Conservation (phyloP, 1,284 basidiomycete species). For the Austroboletus niveus region DNA sequence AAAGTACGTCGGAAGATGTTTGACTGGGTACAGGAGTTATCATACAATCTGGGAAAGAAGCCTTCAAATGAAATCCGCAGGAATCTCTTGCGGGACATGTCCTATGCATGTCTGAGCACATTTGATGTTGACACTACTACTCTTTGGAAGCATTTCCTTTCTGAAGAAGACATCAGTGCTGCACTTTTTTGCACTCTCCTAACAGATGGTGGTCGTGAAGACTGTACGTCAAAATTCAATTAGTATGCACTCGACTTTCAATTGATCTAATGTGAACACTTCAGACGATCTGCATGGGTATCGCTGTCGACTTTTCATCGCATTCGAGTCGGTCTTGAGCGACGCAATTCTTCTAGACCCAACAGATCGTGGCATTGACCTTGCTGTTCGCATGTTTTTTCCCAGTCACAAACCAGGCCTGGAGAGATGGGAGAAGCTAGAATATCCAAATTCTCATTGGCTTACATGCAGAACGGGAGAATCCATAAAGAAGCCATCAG, state of each 20-base stretch:
- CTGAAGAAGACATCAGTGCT: neutral
- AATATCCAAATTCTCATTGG: neutral
- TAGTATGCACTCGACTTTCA: neutral
- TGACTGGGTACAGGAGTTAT: neutral
- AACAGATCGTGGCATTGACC: slow-evolving; percentile 27
- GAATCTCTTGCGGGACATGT: neutral
- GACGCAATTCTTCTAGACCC: slow-evolving; percentile 2
- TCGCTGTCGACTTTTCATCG: neutral
- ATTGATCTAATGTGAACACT: neutral
- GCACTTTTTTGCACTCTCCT: slow-evolving; percentile 34
- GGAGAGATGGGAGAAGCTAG: neutral
- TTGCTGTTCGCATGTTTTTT: slow-evolving; percentile 36
- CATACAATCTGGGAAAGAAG: neutral
- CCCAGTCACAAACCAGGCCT: neutral
- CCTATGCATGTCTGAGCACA: neutral
- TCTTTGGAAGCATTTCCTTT: neutral
- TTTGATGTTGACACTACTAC: neutral
- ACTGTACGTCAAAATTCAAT: too few species aligned
- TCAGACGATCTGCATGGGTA: slow-evolving; percentile 17
- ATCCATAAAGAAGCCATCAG: neutral
- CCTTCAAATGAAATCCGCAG: neutral
- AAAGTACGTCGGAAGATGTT: neutral
- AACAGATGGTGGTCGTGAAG: neutral
- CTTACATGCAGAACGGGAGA: neutral
- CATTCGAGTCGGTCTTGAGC: neutral